Conservation (phyloP, 495 filamentous ascomycete genomes). For the Annulohypoxylon nitens region DNA sequence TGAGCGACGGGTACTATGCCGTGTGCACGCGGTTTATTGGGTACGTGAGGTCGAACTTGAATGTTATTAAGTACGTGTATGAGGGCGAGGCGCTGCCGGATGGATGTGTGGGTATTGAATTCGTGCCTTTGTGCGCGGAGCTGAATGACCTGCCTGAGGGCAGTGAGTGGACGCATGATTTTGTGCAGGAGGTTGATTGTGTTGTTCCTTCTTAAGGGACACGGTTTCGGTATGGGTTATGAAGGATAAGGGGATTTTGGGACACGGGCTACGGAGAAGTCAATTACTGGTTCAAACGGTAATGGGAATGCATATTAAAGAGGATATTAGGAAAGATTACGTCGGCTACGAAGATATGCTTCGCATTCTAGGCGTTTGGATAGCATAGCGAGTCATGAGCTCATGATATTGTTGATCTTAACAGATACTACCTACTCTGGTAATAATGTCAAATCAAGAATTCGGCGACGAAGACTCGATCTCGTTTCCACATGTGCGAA, state of each 20-base stretch:
- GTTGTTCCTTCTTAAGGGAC: conserved; percentile 9
- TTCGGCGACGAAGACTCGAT: too few relatives aligned
- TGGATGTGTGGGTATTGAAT: conserved; percentile 23
- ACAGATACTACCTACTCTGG: neutral
- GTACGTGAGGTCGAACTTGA: conserved; percentile 15
- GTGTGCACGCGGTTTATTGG: conserved; percentile 30
- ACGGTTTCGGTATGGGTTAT: neutral
- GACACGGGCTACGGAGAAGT: neutral
- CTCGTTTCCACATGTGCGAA: too few relatives aligned
- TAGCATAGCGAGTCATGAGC: conserved; percentile 9
- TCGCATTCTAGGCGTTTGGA: neutral
- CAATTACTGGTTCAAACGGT: neutral
- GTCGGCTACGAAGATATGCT: neutral
- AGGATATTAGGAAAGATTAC: neutral
- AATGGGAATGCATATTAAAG: neutral
- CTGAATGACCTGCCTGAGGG: conserved; percentile 23
- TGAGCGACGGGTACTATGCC: conserved; percentile 20
- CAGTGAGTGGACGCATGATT: conserved; percentile 29
- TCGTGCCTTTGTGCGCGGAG: conserved; percentile 25
- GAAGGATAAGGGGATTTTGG: neutral
- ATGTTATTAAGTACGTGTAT: conserved; percentile 34
- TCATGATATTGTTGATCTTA: neutral
- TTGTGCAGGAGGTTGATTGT: conserved; percentile 39
- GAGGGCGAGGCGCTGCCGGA: conserved; percentile 35
- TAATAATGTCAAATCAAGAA: neutral